Conservation (phyloP, 768 basidiomycete genomes). For the Lepiota subincarnata region DNA sequence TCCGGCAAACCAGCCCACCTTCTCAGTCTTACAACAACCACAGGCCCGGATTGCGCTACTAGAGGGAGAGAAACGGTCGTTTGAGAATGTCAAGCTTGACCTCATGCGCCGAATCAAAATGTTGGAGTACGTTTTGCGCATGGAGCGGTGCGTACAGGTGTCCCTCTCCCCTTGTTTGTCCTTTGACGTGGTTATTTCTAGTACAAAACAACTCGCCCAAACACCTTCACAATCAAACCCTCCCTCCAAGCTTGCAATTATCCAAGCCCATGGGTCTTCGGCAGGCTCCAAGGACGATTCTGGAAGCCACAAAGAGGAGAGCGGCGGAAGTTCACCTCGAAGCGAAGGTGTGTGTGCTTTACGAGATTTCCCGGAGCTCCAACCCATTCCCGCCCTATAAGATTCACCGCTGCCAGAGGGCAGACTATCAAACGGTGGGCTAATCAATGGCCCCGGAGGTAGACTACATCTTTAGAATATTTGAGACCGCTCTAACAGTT, state of each 20-base stretch:
- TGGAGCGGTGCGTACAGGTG: slow-evolving; percentile 75
- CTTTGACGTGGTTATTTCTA: slow-evolving; percentile 28
- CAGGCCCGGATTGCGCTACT: slow-evolving; percentile 96
- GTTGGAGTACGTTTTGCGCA: slow-evolving; percentile 95
- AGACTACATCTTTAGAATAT: slow-evolving; percentile 57
- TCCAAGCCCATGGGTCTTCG: slow-evolving; percentile 49
- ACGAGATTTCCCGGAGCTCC: slow-evolving; percentile 1
- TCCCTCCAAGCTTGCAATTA: slow-evolving; percentile 60
- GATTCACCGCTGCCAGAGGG: slow-evolving; percentile 73
- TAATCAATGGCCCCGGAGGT: slow-evolving; percentile 39
- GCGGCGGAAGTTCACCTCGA: slow-evolving; percentile 77
- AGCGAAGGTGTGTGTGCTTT: slow-evolving; percentile 62
- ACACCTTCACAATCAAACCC: slow-evolving; percentile 53
- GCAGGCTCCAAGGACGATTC: slow-evolving; percentile 67
- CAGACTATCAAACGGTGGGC: slow-evolving; percentile 59
- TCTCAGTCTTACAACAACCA: slow-evolving; percentile 19
- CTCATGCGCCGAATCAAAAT: slow-evolving; percentile 97
- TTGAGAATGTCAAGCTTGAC: slow-evolving; percentile 96
- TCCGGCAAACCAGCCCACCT: slow-evolving; percentile 24
- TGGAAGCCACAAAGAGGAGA: slow-evolving; percentile 72
- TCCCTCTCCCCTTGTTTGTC: slow-evolving; percentile 7
- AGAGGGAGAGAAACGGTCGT: slow-evolving; percentile 94
- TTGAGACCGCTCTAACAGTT: slow-evolving; percentile 43
- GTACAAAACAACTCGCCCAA: slow-evolving; percentile 77
- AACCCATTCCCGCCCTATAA: slow-evolving; percentile 22